phyloP scores from a whole-genome alignment of 306 rosid genomes.

The Cucumis hystrix region DNA sequence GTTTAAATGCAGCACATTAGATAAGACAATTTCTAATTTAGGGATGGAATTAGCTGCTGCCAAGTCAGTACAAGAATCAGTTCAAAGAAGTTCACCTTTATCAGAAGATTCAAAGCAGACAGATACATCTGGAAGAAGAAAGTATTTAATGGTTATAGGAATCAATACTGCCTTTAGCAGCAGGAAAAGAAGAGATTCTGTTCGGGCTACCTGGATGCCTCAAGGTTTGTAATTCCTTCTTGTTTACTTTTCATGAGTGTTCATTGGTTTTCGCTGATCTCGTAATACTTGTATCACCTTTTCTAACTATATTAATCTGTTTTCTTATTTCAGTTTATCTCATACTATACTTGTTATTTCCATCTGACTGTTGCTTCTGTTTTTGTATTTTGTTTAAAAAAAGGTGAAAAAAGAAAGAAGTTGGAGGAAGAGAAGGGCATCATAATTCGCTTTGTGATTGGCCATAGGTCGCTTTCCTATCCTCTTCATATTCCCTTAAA shows the following conservation, averaged over 20 bases:
- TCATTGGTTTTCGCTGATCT: background rate
- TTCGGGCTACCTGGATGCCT: conserved; percentile 98
- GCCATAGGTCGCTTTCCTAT: conserved; percentile 60
- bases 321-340: background rate
- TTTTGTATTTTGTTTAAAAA: conserved; percentile 16
- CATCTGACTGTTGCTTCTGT: conserved; percentile 26
- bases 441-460: conserved; percentile 81
- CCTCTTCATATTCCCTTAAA: background rate
- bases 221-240: conserved; percentile 47
- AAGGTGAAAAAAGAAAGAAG: conserved; percentile 87
- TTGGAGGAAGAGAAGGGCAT: conserved; percentile 98
- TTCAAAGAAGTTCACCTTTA: conserved; percentile 60
- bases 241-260: background rate
- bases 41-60: conserved; percentile 97
- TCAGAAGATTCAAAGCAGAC: conserved; percentile 34
- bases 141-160: conserved; percentile 82
- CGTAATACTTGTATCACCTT: background rate
- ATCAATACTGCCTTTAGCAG: conserved; percentile 97
- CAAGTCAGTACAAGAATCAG: conserved; percentile 72
- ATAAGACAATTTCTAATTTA: conserved; percentile 80
- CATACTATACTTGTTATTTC: background rate
- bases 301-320: background rate
- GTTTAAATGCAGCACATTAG: conserved; percentile 48
- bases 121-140: conserved; percentile 49
- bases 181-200: conserved; percentile 93